Evolutionary conservation across 2,329 filamentous ascomycete species (phyloP).

Genomic region (Penicillium sp.): DNA sequence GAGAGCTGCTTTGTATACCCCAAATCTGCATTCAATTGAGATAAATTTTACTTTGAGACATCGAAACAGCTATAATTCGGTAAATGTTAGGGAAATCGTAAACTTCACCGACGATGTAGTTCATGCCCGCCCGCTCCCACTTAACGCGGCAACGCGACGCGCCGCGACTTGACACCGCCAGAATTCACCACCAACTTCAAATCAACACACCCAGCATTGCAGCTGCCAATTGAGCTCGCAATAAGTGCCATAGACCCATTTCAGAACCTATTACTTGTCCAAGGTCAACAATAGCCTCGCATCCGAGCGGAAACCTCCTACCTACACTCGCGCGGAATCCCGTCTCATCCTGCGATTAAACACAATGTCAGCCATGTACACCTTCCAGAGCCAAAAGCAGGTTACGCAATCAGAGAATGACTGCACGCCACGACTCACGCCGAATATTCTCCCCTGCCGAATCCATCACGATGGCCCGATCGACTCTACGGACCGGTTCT

Average conservation of each 20-base stretch:
- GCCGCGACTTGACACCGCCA: constrained; percentile 12
- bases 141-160: constrained; percentile 36
- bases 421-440: constrained; percentile 46
- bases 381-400: constrained; percentile 31
- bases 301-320: neutral
- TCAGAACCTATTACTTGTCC: no score
- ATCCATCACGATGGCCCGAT: constrained; percentile 76
- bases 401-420: constrained; percentile 17
- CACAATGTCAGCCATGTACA: constrained; percentile 34
- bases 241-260: neutral
- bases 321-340: neutral
- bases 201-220: neutral
- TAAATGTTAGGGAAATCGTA: neutral
- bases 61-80: neutral
- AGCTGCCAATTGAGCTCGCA: neutral
- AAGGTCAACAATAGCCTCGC: neutral
- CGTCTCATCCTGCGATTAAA: neutral
- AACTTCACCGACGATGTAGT: neutral
- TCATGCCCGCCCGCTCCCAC: constrained; percentile 15
- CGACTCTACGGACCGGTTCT: constrained; percentile 64
- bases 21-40: constrained; percentile 15
- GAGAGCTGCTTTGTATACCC: constrained; percentile 24
- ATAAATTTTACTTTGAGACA: neutral
- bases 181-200: neutral
- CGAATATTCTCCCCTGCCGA: constrained; percentile 76